Evolutionary conservation across 108 stramenopile species (phyloP).

Genomic region (Seminavis robusta): DNA sequence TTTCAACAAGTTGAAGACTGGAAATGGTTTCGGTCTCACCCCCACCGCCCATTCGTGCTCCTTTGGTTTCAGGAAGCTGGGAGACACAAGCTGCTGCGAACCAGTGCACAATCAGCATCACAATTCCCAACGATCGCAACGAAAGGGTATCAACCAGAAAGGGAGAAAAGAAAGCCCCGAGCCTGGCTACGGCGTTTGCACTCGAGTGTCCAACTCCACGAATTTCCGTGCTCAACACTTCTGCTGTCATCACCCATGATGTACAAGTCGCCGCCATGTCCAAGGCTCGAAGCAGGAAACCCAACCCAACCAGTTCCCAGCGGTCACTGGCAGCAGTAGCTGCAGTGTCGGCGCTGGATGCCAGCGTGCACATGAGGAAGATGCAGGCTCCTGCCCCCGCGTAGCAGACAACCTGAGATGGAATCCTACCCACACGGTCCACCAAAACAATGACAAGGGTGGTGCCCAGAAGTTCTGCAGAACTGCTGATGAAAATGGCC

Average conservation of each 20-base stretch:
- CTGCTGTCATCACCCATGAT: constrained; percentile 75
- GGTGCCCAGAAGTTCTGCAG: constrained; percentile 68
- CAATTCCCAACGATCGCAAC: constrained; percentile 27
- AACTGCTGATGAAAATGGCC: constrained; percentile 45
- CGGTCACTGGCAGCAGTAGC: constrained; percentile 15
- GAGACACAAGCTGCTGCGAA: constrained; percentile 33
- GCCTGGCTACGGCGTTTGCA: constrained; percentile 75
- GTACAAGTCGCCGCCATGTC: constrained; percentile 67
- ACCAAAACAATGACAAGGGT: constrained; percentile 51
- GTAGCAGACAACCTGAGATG: constrained; percentile 54
- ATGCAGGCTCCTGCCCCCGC: constrained; percentile 53
- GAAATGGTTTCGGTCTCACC: no score
- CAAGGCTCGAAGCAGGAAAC: constrained; percentile 66
- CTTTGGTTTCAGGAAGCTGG: constrained; percentile 62
- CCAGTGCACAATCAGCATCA: constrained; percentile 48
- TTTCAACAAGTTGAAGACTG: no score
- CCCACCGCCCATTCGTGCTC: constrained; percentile 42
- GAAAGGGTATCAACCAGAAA: constrained; percentile 50
- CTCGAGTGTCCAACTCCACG: constrained; percentile 63
- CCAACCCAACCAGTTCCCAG: constrained; percentile 28
- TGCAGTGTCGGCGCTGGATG: no score
- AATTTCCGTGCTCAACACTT: constrained; percentile 76
- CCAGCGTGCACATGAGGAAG: constrained; percentile 30
- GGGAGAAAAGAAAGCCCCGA: constrained; percentile 59
- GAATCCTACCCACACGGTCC: constrained; percentile 62